Base-by-base conservation (phyloP, 495 filamentous ascomycete genomes). In the Penicillium maclennaniae region DNA sequence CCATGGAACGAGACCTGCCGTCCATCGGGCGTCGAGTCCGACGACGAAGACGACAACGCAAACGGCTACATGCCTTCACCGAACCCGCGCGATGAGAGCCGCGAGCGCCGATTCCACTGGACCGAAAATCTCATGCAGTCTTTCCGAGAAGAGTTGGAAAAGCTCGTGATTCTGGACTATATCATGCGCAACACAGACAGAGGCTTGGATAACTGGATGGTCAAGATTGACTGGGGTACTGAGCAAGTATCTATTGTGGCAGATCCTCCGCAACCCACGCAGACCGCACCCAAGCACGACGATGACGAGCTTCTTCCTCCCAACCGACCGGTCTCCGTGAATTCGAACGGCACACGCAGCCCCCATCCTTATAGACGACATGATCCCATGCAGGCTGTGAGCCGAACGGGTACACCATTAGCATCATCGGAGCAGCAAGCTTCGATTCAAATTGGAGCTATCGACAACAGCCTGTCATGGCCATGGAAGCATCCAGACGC, bases 401-500 rank as follows among this genome's bases (percentile, higher is more conserved):
- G 83, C 57, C 77, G 83, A 56, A 78, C 82, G 12, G 77, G 80
- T 16, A 81, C 77, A n/a, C 81, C 79, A 16, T 66, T 75, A 47
- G 75, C 69, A 49, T 67, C 62, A 12, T 56, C 59, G 5, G 73
- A 77, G 17, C 67, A 70, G 39, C 79, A 75, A 21, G 80, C 79
- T 12, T 82, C 87, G 34, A 83, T 96, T 31, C 79, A 83, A 12
- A 80, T 98, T 53, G 93, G 93, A 21, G 93, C 93, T 49, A 98
- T 98, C 58, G 93, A 98, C 67, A 98, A 98, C 67, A 96, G 91
- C 59, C 64, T 98, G 47, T 97, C 93, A 7, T 98, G 95, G 89
- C 93, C 93, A 9, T 98, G 93, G 93, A 98, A 98, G 68, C 93
- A 98, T 60, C 93, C 93, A 1, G 93, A 98, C 75, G 92, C 93